These are phyloP conservation scores for Vitis hybrid DNA, from an alignment of 177 flowering plant species.

Conservation along the genomic window DNA sequence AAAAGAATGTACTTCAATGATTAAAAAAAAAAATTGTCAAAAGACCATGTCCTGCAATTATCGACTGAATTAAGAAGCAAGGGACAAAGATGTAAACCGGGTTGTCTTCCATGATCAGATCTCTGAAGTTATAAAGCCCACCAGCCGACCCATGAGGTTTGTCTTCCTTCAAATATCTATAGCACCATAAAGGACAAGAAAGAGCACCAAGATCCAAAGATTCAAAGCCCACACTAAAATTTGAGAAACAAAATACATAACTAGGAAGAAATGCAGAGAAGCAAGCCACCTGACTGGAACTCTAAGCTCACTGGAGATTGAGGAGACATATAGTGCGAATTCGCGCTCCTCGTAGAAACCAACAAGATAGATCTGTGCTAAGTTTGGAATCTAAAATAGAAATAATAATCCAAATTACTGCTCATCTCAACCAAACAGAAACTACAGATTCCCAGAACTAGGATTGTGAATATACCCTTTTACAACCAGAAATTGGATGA, in stretches of 20 bases:
- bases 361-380: slow-evolving; percentile 76
- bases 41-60: background rate
- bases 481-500: slow-evolving; percentile 85
- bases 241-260: background rate
- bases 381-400: slow-evolving; percentile 69
- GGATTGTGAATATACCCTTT: slow-evolving; percentile 43
- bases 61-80: background rate
- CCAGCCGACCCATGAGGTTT: slow-evolving; percentile 97
- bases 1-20: no score
- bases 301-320: slow-evolving; percentile 78
- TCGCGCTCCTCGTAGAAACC: slow-evolving; percentile 94
- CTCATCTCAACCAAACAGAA: background rate
- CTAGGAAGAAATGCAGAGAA: background rate
- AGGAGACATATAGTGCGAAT: slow-evolving; percentile 73
- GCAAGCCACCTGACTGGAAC: slow-evolving; percentile 72
- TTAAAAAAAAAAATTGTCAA: background rate
- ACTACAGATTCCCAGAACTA: background rate
- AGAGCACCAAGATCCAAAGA: background rate
- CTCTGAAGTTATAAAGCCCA: slow-evolving; percentile 80
- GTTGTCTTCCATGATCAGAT: slow-evolving; percentile 83
- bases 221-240: background rate
- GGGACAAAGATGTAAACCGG: slow-evolving; percentile 49
- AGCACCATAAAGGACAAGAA: slow-evolving; percentile 1
- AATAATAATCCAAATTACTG: background rate
- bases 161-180: slow-evolving; percentile 85